Evolutionary conservation across 305 asterid species (phyloP), one percentile per base, ranked within the genome.

Genomic region (Fraxinus dipetala): DNA sequence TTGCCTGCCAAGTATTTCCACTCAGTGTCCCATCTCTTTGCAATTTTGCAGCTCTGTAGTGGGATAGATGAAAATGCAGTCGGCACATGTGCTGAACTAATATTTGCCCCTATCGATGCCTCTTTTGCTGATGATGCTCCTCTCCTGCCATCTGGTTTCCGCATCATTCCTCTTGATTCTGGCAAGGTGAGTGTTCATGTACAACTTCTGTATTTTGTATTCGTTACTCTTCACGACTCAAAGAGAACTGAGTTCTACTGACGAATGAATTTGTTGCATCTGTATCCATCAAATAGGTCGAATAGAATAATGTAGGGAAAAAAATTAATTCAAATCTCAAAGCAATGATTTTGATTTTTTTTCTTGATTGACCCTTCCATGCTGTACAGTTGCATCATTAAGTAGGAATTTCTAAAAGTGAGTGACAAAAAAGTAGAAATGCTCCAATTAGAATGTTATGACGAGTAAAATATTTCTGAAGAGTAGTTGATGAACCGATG

Each of bases 51-150:
- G 99, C 85, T 92, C 48, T 91, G 98, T 81, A 86, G 94, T 76
- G 99, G 99, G 84, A 87, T 95, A 94, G 99, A 95, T 84, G 98
- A 95, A 90, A 95, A 89, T 73, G 95, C 99, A n/a, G 87, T 94
- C 0, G 99, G 99, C 77, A 89, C 97, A 11, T 91, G 94, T 18
- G 97, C 97, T 2, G 99, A 95, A 85, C 98, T 95, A 78, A 87
- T 95, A 85, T 95, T 95, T 83, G 98, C 99, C n/a, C 99, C 99
- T 30, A 94, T 95, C 22, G 99, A 95, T 87, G 97, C 98, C 76
- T 91, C 97, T 10, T 95, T 95, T 85, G 94, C 97, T 45, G 98
- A 95, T 87, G 98, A 94, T 84, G 97, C 95, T 34, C 99, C 98
- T 85, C 97, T 95, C 76, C 87, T 95, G 78, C 98, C 99, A 32